Evolutionary conservation across 2,329 filamentous ascomycete species (phyloP), one percentile per base, ranked within the genome.

Genomic region (Sporothrix pallida): DNA sequence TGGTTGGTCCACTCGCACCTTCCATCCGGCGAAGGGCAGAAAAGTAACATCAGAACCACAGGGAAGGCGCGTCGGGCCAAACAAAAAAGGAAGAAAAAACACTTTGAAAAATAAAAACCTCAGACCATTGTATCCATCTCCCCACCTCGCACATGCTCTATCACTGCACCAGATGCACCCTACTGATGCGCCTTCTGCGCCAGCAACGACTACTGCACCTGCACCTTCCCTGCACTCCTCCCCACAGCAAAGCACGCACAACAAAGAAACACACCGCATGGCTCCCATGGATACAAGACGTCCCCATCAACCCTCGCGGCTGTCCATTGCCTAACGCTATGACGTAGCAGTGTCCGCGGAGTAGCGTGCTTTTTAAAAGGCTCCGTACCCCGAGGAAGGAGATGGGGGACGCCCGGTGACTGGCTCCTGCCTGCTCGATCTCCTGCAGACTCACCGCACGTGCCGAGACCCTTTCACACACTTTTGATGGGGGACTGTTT

Each of bases 271-370:
- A 67, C 46, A 70, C 20, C 52, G 68, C 31, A 46, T 58, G 50
- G 37, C 50, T 20, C 50, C 37, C 68, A 70, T 42, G 9, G 23
- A 54, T 23, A 17, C 26, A 69, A 13, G 52, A 23, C 48, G 62
- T 26, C 17, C 9, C 20, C 60, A 63, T 44, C 31, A 2, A 44
- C 8, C 37, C 37, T 63, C 37, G 60, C 10, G 42, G 37, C 44
- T 52, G 26, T 20, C 26, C 31, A 46, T 42, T 46, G 37, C 10
- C 50, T 13, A 70, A 54, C 68, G 68, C 52, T 37, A 70, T 70
- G 68, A 70, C 68, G 68, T 70, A 70, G 68, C 68, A 70, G 31
- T 54, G 15, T 13, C 50, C 37, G 50, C 67, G 65, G 26, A 70
- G 52, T 70, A 58, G 68, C 42, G 68, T 58, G 37, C 37, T 70